Evolutionary conservation across 768 basidiomycete species (phyloP), one percentile per base, ranked within the genome.

Genomic region (Xerocomellus intermedius): DNA sequence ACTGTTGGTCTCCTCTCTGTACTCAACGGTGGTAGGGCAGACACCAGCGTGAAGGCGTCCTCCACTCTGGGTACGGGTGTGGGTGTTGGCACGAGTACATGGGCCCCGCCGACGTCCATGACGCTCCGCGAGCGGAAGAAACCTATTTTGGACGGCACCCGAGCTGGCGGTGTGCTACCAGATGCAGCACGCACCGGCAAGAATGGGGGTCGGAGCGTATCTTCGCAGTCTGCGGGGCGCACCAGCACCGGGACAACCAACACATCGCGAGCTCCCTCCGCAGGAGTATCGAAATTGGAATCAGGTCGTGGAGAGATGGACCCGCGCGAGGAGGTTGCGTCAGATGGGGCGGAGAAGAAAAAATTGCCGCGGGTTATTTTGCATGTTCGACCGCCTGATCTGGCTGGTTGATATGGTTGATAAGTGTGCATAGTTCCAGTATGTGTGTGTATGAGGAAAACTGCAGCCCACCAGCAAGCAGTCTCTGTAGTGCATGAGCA

Each of bases 291-390:
- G 3, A 14, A 13, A 16, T 24, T 21, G 2, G 46, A 38, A 22
- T 26, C 42, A 6, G 37, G 41, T 22, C 8, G 26, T 6, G 28
- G 42, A 13, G 43, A 36, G 30, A 7, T 7, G 14, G 33, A 19
- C 5, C 2, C 38, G 14, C 44, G 19, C 8, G 45, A 43, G 8
- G 41, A 30, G n/a, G 49, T 33, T 5, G 45, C 1, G 16, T 38
- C 65, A 42, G 16, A 50, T 48, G 51, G 54, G 51, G 35, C 47
- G 19, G 60, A 56, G 38, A 80, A 75, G 75, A 83, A 79, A 73
- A 83, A 79, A 58, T 64, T 84, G 1, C 83, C 82, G 0, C 75
- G 75, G 52, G 82, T 86, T 6, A 78, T 81, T 48, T 64, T 85
- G 49, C 80, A 82, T 72, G 73, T 91, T 69, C 74, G 79, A 2